Evolutionary conservation across 495 filamentous ascomycete species (phyloP).

Genomic region (Stereocaulon alpinum): DNA sequence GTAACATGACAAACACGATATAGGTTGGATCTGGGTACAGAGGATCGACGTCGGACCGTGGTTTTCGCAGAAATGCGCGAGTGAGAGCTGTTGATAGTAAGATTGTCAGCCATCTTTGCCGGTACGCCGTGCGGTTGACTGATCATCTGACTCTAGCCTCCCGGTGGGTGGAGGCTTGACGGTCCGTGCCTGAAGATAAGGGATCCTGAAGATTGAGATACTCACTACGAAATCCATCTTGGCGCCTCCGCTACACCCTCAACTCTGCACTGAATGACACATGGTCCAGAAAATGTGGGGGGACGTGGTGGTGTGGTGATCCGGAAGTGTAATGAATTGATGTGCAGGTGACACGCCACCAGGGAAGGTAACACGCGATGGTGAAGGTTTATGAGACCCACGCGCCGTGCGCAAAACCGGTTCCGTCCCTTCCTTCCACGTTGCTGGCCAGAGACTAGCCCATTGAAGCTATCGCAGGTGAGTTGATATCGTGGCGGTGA

Average conservation of each 20-base stretch:
- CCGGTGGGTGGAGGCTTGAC: background rate
- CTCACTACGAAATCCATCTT: slow-evolving; percentile 19
- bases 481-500: background rate
- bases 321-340: background rate
- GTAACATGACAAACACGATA: slow-evolving; percentile 67
- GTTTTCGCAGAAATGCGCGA: slow-evolving; percentile 93
- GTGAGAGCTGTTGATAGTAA: slow-evolving; percentile 54
- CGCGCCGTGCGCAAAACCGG: background rate
- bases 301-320: background rate
- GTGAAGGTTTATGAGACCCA: too few relatives aligned
- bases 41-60: slow-evolving; percentile 93
- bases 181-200: slow-evolving; percentile 2
- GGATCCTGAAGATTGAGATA: background rate
- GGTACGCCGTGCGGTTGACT: background rate
- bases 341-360: background rate
- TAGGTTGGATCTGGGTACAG: slow-evolving; percentile 79
- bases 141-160: slow-evolving; percentile 4
- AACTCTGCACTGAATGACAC: background rate
- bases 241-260: slow-evolving; percentile 5
- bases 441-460: background rate
- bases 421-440: background rate
- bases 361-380: background rate
- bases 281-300: background rate
- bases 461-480: background rate
- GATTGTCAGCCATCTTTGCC: background rate